These are phyloP conservation scores for Linnemannia hyalina DNA, from an alignment of 192 early-diverging fungal species.

Conservation along the genomic window DNA sequence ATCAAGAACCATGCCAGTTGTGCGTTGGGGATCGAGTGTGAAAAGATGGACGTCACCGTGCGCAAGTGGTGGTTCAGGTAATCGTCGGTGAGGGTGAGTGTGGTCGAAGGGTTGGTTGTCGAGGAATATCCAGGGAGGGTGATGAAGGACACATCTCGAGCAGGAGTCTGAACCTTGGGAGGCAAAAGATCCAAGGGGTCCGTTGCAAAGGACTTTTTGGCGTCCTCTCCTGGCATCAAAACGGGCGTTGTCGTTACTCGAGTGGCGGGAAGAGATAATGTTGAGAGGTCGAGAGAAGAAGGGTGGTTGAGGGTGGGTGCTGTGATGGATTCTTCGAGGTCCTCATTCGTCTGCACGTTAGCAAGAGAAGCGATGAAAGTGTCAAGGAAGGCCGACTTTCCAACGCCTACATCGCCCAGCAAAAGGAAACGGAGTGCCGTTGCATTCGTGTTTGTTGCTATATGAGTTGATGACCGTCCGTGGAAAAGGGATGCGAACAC, in stretches of 20 bases:
- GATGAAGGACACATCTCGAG: conserved; percentile 40
- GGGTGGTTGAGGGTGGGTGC: neutral
- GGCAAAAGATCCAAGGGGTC: conserved; percentile 42
- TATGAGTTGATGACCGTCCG: neutral
- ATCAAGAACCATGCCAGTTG: conserved; percentile 56
- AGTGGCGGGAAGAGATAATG: conserved; percentile 11
- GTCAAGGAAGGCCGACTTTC: conserved; percentile 40
- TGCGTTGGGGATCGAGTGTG: conserved; percentile 23
- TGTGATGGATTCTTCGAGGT: conserved; percentile 24
- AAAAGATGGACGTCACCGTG: conserved; percentile 33
- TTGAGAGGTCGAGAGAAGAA: conserved; percentile 1
- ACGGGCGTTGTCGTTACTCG: conserved; percentile 14
- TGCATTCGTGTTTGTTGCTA: neutral
- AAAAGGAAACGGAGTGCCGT: conserved; percentile 42
- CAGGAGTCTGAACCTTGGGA: conserved; percentile 18
- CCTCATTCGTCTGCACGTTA: conserved; percentile 25
- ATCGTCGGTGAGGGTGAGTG: conserved; percentile 41
- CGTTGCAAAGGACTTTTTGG: neutral
- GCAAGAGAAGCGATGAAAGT: conserved; percentile 36
- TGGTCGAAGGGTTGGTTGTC: conserved; percentile 37
- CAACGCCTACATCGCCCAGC: conserved; percentile 49
- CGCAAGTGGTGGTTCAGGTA: conserved; percentile 43
- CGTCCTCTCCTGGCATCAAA: conserved; percentile 4
- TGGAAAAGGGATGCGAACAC: neutral
- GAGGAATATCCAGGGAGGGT: conserved; percentile 50